Base-by-base conservation (phyloP, 176 grass and related monocot species). In the Dactylis glomerata region DNA sequence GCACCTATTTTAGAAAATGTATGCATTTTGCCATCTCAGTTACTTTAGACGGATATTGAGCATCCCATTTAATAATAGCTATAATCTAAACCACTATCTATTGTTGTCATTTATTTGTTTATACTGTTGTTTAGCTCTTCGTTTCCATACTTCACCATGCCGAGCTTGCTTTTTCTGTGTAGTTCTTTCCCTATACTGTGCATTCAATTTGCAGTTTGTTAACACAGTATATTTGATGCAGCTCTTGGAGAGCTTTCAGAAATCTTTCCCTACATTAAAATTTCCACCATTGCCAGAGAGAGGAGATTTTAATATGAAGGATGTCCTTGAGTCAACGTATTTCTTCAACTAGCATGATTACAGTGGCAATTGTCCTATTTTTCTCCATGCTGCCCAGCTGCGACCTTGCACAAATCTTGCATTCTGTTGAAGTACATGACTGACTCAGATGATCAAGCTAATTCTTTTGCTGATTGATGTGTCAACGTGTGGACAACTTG, bases 1-100 rank as follows among this genome's bases (percentile, higher is more conserved):
- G 83, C 62, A 33, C 96, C 96, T 73, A 98, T 98, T 81, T 85
- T 95, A 27, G 93, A 98, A 84, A 83, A 95, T 83, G 96, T 98
- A 90, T 89, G 88, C 68, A 79, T 85, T 46, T 88, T 58, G 26
- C 87, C 85, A 51, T 34, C 54, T 37, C 16, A 68, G 23, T 62
- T 85, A 44, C n/a, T 90, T 58, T 56, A 22, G 23, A 73, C 15
- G 10, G 11, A 56, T 41, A 47, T 59, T 89, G 42, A 17, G 70
- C 26, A 73, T 73, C 16, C 24, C 24, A 73, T 73, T 73, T 73
- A 28, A 30, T 70, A 11, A 2, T 63, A 28, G 40, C 24, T 73
- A 46, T 26, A 70, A n/a, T 37, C 67, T 73, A 73, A 73, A 46
- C 26, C 41, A 28, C 26, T 49, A 8, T 73, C 14, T 73, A 46